Evolutionary conservation across 164 flowering plant species (phyloP).

Genomic region (Aristolochia contorta): DNA sequence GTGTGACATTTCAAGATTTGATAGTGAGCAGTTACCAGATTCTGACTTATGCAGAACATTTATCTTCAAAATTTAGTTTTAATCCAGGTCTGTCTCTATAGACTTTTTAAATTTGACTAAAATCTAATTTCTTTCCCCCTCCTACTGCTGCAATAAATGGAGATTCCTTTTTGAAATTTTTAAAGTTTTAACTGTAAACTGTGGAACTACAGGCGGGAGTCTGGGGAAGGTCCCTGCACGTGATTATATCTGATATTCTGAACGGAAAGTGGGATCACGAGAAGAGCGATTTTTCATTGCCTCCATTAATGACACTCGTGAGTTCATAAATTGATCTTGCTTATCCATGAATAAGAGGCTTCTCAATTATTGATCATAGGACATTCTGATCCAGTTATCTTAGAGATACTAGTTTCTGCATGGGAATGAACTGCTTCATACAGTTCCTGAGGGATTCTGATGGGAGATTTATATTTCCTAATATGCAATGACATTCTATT

Average conservation of each 20-base stretch:
- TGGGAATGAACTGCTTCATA: no score
- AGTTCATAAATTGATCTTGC: slow-evolving; percentile 15
- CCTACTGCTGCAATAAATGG: neutral
- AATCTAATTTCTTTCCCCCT: neutral
- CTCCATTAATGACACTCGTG: slow-evolving; percentile 92
- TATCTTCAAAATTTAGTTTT: no score
- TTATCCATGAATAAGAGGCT: neutral
- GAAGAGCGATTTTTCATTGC: slow-evolving; percentile 70
- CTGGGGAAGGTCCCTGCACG: slow-evolving; percentile 37
- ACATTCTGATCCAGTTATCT: no score
- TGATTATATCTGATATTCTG: slow-evolving; percentile 46
- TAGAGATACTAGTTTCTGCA: no score
- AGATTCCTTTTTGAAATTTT: neutral
- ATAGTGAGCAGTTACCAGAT: no score
- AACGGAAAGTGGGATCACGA: slow-evolving; percentile 91
- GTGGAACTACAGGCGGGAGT: slow-evolving; percentile 39
- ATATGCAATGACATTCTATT: neutral
- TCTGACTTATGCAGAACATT: no score
- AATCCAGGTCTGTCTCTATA: no score
- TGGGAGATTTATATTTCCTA: neutral
- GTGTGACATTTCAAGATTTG: no score
- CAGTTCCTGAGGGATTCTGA: neutral
- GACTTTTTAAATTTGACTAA: no score
- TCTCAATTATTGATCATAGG: no score
- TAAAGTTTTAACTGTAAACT: neutral